phyloP scores from a whole-genome alignment of 129 eudicot species.

The Centaurea solstitialis region DNA sequence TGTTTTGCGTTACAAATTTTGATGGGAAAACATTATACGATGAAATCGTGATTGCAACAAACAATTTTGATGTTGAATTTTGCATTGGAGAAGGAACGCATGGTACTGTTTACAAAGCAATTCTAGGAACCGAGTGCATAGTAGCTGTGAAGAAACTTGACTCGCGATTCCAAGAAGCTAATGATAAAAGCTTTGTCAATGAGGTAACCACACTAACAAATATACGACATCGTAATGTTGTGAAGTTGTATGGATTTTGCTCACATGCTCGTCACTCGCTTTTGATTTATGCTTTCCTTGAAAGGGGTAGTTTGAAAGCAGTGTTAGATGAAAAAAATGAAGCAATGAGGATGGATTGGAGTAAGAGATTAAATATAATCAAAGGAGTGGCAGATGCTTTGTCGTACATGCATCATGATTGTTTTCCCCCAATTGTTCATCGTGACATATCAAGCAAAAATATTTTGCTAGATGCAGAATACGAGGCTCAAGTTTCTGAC shows the following conservation, averaged over 20 bases:
- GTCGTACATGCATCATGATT: constrained; percentile 47
- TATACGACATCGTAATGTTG: constrained; percentile 30
- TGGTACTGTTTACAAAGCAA: constrained; percentile 27
- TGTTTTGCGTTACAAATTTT: constrained; percentile 17
- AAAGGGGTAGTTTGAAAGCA: constrained; percentile 15
- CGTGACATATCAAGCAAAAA: constrained; percentile 42
- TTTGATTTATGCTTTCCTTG: constrained; percentile 21
- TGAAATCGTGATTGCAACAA: constrained; percentile 16
- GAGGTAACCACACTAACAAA: constrained; percentile 18
- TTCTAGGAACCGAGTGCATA: not conserved
- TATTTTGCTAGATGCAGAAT: constrained; percentile 27
- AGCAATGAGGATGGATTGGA: constrained; percentile 17
- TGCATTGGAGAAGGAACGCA: constrained; percentile 29
- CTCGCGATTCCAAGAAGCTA: not conserved
- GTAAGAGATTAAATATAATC: constrained; percentile 27
- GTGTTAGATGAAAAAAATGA: not conserved
- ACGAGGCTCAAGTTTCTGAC: constrained; percentile 33
- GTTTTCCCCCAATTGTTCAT: constrained; percentile 35
- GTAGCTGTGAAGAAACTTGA: constrained; percentile 23
- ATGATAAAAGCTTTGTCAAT: not conserved
- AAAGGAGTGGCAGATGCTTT: constrained; percentile 40
- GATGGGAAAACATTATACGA: constrained; percentile 24
- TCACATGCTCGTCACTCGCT: constrained; percentile 14
- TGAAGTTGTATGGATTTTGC: constrained; percentile 30
- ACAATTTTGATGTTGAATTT: constrained; percentile 3